Percentiles rank a stretch among this genome's conserved stretches.
Conservation (phyloP, 2,329 filamentous ascomycete genomes). For the Fusarium sp. region DNA sequence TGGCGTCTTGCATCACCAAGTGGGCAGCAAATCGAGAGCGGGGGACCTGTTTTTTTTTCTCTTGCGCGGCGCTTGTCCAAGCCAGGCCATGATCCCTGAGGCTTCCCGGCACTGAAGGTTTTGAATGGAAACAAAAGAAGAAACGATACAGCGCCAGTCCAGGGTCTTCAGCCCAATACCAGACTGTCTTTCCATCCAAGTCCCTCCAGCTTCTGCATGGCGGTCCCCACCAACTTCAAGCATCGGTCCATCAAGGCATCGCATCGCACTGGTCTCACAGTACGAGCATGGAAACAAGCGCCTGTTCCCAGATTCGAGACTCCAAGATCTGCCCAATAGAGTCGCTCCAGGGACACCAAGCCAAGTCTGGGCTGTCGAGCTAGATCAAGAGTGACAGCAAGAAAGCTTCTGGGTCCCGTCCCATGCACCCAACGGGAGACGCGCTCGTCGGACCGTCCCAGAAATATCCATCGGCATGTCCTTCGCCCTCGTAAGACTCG, state of each 20-base stretch:
- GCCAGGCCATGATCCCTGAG: slow-evolving; percentile 25
- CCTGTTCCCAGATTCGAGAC: slow-evolving; percentile 24
- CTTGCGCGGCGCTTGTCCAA: slow-evolving; percentile 11
- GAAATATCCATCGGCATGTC: slow-evolving; percentile 8
- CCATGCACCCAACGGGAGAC: slow-evolving; percentile 16
- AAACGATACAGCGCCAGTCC: not conserved
- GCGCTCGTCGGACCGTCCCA: slow-evolving; percentile 17
- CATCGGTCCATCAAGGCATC: slow-evolving; percentile 4
- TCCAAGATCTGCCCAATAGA: slow-evolving; percentile 26
- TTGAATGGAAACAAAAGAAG: slow-evolving; percentile 6
- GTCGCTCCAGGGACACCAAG: slow-evolving; percentile 10
- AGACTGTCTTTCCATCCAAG: slow-evolving; percentile 17
- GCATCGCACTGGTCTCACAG: slow-evolving; percentile 29
- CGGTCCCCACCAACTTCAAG: slow-evolving; percentile 21
- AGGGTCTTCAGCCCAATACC: slow-evolving; percentile 14
- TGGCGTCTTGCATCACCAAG: slow-evolving; percentile 30
- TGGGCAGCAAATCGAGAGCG: slow-evolving; percentile 19
- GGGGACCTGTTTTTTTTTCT: slow-evolving; percentile 13
- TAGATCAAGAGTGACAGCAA: slow-evolving; percentile 5
- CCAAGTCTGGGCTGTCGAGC: slow-evolving; percentile 2
- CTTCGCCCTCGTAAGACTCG: slow-evolving; percentile 16
- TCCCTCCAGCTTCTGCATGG: slow-evolving; percentile 18
- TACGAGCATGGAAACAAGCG: slow-evolving; percentile 24
- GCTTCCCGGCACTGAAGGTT: slow-evolving; percentile 18
- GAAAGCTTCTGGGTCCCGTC: slow-evolving; percentile 28